Evolutionary conservation across 176 grass and related monocot genomes (phyloP).

Genomic region (Aegilops longissima): DNA sequence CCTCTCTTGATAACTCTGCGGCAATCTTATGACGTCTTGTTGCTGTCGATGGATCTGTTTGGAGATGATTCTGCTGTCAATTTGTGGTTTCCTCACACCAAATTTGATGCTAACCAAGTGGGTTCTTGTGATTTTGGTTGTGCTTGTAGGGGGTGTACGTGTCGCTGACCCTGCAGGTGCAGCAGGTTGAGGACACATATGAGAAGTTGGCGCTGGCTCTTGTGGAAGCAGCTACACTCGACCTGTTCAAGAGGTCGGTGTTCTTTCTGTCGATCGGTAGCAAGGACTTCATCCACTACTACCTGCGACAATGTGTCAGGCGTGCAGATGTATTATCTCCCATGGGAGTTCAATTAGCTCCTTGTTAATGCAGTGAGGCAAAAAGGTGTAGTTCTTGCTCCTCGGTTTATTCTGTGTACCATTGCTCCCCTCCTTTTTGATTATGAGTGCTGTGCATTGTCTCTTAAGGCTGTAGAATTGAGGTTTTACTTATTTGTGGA

Average conservation of each 20-base stretch:
- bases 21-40: not conserved
- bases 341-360: slow-evolving; percentile 79
- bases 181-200: slow-evolving; percentile 65
- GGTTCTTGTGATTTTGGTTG: not conserved
- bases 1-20: not conserved
- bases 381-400: slow-evolving; percentile 41
- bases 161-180: slow-evolving; percentile 65
- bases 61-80: not conserved
- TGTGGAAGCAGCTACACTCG: slow-evolving; percentile 46
- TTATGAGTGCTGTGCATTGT: not conserved
- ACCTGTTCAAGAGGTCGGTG: slow-evolving; percentile 55
- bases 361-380: slow-evolving; percentile 59
- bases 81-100: not conserved
- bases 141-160: slow-evolving; percentile 60
- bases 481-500: not conserved
- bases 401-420: not conserved
- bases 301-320: slow-evolving; percentile 53
- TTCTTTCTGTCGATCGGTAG: slow-evolving; percentile 74
- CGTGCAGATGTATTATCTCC: slow-evolving; percentile 52
- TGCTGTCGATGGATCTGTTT: not conserved
- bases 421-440: not conserved
- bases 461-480: too few relatives aligned
- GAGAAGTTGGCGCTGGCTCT: slow-evolving; percentile 55
- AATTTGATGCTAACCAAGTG: not conserved
- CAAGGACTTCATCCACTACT: slow-evolving; percentile 84